A percentile compares a stretch with the other conserved stretches of the same genome.
These are phyloP conservation scores for Cubamyces sp. DNA, from an alignment of 768 basidiomycete species.

Conservation along the genomic window DNA sequence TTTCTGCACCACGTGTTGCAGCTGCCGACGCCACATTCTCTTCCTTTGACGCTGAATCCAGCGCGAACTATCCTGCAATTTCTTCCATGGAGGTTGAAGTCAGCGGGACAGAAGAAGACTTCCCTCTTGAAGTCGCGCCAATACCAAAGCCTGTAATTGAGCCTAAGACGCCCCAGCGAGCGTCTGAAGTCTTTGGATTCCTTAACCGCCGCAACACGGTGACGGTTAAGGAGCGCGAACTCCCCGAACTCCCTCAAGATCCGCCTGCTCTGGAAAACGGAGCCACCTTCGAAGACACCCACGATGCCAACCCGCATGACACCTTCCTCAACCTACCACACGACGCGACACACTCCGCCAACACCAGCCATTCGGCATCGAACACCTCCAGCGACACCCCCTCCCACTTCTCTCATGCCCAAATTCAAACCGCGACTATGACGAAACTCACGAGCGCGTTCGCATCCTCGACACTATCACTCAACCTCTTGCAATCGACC, in stretches of 20 bases:
- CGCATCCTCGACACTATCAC: conserved; percentile 16
- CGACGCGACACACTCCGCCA: conserved; percentile 24
- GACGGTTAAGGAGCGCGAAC: conserved; percentile 43
- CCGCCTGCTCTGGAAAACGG: conserved; percentile 26
- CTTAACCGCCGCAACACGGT: conserved; percentile 51
- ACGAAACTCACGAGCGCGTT: conserved; percentile 32
- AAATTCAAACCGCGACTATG: conserved; percentile 35
- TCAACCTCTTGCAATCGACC: conserved; percentile 12
- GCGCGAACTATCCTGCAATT: conserved; percentile 49
- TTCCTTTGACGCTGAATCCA: conserved; percentile 44
- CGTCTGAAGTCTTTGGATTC: conserved; percentile 78
- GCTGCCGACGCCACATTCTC: conserved; percentile 44
- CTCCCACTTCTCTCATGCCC: conserved; percentile 26
- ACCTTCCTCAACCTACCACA: conserved; percentile 9
- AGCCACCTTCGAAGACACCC: neutral
- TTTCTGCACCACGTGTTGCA: conserved; percentile 24
- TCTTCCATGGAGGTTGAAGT: conserved; percentile 80
- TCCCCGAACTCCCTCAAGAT: conserved; percentile 41
- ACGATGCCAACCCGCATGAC: neutral
- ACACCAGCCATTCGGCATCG: conserved; percentile 25
- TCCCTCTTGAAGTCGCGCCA: conserved; percentile 13
- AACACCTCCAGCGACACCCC: conserved; percentile 30
- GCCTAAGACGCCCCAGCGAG: conserved; percentile 62
- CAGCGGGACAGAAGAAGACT: conserved; percentile 46
- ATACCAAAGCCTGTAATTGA: conserved; percentile 32